Base-by-base conservation (phyloP, 768 basidiomycete genomes). In the Rhodotorula diobovata region DNA sequence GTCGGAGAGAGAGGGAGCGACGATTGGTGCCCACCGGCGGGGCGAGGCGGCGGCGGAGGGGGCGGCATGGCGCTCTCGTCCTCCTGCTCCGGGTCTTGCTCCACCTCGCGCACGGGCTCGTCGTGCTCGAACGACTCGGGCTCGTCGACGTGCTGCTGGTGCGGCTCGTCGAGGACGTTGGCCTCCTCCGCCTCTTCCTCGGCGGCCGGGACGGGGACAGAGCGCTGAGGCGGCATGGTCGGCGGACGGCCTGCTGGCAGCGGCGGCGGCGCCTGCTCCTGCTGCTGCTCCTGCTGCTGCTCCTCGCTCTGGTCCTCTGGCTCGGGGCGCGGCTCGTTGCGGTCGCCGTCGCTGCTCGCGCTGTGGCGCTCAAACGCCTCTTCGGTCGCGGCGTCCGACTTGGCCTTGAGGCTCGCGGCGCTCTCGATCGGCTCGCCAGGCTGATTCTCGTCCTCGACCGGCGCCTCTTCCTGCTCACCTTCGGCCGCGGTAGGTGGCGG, bases 1-100 rank as follows among this genome's bases (percentile, higher is more conserved):
- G 39, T 11, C 57, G 58, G 50, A 35, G 30, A 53, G 14, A 30
- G 57, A 9, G 39, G 66, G 8, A 53, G 50, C 0, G 72, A 63
- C 15, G 53, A 10, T 34, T 66, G 65, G 30, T 66, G 64, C 1
- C 67, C 66, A 14, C 71, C 71, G 14, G 54, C 46, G 9, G 68
- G 68, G 7, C 68, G 68, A 35, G 68, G 56, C 0, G 72, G 72
- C 15, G 72, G 72, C 23, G 68, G 68, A 6, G 71, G 71, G 32
- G 67, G 67, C 6, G 67, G 41, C 67, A 66, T 58, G 28, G 66
- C 70, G 37, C 30, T 53, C n/a, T 50, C 63, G 14, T 61, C 62
- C 16, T 63, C 48, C 4, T 46, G 48, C 1, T 37, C 45, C 37
- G 56, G 7, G 11, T 9, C 41, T 18, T 43, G 41, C 41, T 43